These are phyloP conservation scores for Aphanomyces stellatus DNA, from an alignment of 352 stramenopile species.

Conservation along the genomic window DNA sequence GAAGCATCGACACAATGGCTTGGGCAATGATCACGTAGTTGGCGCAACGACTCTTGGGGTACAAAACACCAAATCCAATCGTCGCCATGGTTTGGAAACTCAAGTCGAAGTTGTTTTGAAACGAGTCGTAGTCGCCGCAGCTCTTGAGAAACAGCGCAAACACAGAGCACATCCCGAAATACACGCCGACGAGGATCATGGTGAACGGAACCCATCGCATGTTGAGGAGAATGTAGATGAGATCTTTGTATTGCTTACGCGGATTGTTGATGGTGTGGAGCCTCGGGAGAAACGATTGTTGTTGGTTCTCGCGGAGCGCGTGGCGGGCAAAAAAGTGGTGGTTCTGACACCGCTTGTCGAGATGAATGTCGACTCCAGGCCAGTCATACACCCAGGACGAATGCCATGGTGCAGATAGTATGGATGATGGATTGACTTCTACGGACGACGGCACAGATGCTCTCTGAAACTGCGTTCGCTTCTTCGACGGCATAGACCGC, in stretches of 20 bases:
- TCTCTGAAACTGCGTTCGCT: neutral
- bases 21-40: slow-evolving; percentile 65
- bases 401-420: neutral
- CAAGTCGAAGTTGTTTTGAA: slow-evolving; percentile 56
- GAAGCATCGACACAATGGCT: slow-evolving; percentile 74
- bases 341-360: slow-evolving; percentile 21
- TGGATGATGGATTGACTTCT: neutral
- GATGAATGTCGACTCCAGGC: slow-evolving; percentile 64
- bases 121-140: slow-evolving; percentile 45
- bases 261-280: slow-evolving; percentile 54
- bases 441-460: neutral
- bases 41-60: slow-evolving; percentile 48
- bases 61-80: slow-evolving; percentile 75
- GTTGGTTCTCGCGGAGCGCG: slow-evolving; percentile 30
- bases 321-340: slow-evolving; percentile 57
- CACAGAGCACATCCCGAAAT: slow-evolving; percentile 41
- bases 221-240: slow-evolving; percentile 76
- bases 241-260: slow-evolving; percentile 67
- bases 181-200: slow-evolving; percentile 32
- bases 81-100: slow-evolving; percentile 81
- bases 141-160: slow-evolving; percentile 42
- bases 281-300: slow-evolving; percentile 62
- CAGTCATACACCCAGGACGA: slow-evolving; percentile 65
- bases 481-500: slow-evolving; percentile 28
- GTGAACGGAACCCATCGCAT: slow-evolving; percentile 69